Percentiles rank a stretch among this genome's conserved stretches.
These are phyloP conservation scores for Purshia tridentata DNA, from an alignment of 306 rosid species.

Conservation along the genomic window DNA sequence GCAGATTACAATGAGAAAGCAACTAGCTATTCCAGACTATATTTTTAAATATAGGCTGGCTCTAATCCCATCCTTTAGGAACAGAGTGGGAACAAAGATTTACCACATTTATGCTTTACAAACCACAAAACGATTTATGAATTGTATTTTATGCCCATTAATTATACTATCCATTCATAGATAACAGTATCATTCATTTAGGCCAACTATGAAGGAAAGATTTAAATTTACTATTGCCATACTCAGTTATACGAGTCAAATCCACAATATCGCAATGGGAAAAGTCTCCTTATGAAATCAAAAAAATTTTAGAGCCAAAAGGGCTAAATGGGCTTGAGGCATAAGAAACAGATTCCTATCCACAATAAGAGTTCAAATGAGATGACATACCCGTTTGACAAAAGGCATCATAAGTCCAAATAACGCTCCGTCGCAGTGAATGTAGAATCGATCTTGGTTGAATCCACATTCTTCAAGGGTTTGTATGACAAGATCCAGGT, in stretches of 20 bases:
- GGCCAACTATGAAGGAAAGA: not conserved
- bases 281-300: not conserved
- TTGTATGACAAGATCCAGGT: constrained; percentile 54
- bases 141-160: not conserved
- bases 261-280: not conserved
- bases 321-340: not conserved
- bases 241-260: not conserved
- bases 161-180: not conserved
- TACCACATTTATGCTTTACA: no score
- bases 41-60: not conserved
- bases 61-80: not conserved
- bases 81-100: not conserved
- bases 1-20: not conserved
- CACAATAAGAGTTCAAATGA: not conserved
- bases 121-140: not conserved
- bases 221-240: no score
- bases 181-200: not conserved
- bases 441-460: constrained; percentile 52
- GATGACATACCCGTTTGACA: constrained; percentile 41
- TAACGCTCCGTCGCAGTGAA: constrained; percentile 71
- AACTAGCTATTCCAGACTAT: not conserved
- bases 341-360: not conserved
- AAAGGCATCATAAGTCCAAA: constrained; percentile 76
- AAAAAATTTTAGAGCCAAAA: not conserved
- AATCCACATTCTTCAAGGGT: constrained; percentile 59